Conservation (phyloP, 108 stramenopile species). For the Schizochytrium sp. region DNA sequence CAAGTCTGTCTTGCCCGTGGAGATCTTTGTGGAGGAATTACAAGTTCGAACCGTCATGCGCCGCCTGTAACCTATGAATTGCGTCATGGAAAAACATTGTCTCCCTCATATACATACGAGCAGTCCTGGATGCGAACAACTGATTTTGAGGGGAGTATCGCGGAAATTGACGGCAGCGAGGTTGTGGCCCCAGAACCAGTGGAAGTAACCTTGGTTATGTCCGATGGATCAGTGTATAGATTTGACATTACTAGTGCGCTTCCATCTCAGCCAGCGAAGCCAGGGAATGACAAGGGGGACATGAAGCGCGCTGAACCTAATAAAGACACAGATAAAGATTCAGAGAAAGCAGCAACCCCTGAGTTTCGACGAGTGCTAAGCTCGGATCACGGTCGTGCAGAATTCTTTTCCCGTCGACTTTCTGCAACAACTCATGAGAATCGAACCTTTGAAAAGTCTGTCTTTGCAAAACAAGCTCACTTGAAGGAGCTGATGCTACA, state of each 20-base stretch:
- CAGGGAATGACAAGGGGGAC: too few relatives aligned
- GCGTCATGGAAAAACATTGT: background rate
- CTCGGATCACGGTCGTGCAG: too few relatives aligned
- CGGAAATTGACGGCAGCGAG: background rate
- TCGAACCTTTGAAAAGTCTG: background rate
- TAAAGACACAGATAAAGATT: too few relatives aligned
- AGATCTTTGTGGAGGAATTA: constrained; percentile 12
- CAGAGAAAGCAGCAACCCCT: too few relatives aligned
- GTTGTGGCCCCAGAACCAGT: background rate
- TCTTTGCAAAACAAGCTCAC: constrained; percentile 32
- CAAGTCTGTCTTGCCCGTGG: constrained; percentile 35
- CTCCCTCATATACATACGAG: constrained; percentile 28
- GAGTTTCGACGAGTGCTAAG: too few relatives aligned
- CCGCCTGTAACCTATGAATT: constrained; percentile 12
- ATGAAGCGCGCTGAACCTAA: too few relatives aligned
- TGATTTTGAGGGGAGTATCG: background rate
- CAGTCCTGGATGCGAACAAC: background rate
- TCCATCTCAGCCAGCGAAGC: background rate
- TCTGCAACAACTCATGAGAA: background rate
- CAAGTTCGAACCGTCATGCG: constrained; percentile 45
- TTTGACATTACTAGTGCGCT: background rate
- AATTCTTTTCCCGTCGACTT: too few relatives aligned
- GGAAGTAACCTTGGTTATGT: background rate
- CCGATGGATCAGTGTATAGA: background rate
- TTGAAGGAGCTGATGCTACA: background rate